Conservation (phyloP, 176 grass and related monocot species). For the Olyra latifolia region DNA sequence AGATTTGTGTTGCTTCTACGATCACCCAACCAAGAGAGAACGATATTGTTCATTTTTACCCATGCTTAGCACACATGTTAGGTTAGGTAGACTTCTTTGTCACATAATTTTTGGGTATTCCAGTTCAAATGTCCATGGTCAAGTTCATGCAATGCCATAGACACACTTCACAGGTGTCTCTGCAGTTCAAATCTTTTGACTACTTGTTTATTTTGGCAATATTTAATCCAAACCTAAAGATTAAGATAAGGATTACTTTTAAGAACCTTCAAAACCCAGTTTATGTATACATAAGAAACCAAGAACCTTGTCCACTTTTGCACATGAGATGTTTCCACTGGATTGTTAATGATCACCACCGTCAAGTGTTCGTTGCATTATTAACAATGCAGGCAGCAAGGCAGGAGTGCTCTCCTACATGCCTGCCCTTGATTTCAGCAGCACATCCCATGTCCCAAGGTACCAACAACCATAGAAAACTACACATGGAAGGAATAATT, state of each 20-base stretch:
- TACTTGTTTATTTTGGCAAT: not conserved
- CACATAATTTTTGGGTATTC: not conserved
- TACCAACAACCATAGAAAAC: constrained; percentile 48
- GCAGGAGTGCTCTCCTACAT: not conserved
- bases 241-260: not conserved
- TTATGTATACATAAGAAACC: constrained; percentile 8
- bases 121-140: constrained; percentile 4
- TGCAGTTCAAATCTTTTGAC: too few relatives aligned
- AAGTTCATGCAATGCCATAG: constrained; percentile 10
- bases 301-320: constrained; percentile 24
- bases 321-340: constrained; percentile 41
- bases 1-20: constrained; percentile 8
- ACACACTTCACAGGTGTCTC: not conserved
- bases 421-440: constrained; percentile 25
- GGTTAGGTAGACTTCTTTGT: not conserved
- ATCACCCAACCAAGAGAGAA: constrained; percentile 8
- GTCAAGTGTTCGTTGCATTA: constrained; percentile 35
- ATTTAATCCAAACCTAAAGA: not conserved
- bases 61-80: not conserved
- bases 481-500: constrained; percentile 18
- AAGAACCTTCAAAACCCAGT: constrained; percentile 1
- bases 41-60: not conserved
- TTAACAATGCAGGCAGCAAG: constrained; percentile 22
- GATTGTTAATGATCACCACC: constrained; percentile 30
- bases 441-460: constrained; percentile 40